phyloP scores from a whole-genome alignment of 495 filamentous ascomycete genomes.

The Choiromyces venosus region DNA sequence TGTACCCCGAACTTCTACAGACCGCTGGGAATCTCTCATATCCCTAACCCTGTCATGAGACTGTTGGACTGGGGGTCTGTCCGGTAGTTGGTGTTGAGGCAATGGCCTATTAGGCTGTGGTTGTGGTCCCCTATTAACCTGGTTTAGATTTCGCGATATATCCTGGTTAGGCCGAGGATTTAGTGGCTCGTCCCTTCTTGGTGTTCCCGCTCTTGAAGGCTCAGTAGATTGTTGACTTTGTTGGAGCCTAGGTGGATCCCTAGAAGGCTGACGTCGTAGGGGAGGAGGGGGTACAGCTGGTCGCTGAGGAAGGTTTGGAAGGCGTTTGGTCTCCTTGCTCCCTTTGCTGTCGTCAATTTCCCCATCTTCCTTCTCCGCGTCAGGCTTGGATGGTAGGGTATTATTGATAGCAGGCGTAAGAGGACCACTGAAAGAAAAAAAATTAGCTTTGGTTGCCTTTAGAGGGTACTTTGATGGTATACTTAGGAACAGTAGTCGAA shows the following conservation, averaged over 20 bases:
- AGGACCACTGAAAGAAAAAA: slow-evolving; percentile 13
- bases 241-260: slow-evolving; percentile 28
- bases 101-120: slow-evolving; percentile 10
- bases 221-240: slow-evolving; percentile 33
- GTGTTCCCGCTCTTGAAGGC: slow-evolving; percentile 20
- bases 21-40: slow-evolving; percentile 35
- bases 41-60: slow-evolving; percentile 38
- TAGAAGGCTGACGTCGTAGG: slow-evolving; percentile 20
- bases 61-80: slow-evolving; percentile 36
- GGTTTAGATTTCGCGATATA: slow-evolving; percentile 20
- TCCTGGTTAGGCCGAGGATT: slow-evolving; percentile 17
- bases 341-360: slow-evolving; percentile 42
- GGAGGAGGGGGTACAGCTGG: slow-evolving; percentile 23
- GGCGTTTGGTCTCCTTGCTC: slow-evolving; percentile 21
- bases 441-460: slow-evolving; percentile 11
- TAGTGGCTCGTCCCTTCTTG: slow-evolving; percentile 35
- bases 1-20: slow-evolving; percentile 34
- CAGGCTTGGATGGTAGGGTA: slow-evolving; percentile 28
- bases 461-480: slow-evolving; percentile 7
- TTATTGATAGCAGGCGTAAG: background rate
- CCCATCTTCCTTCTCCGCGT: slow-evolving; percentile 41
- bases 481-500: slow-evolving; percentile 15
- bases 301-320: slow-evolving; percentile 8
- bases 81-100: slow-evolving; percentile 38
- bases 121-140: slow-evolving; percentile 20